Percentiles rank a stretch among this genome's conserved stretches.
These are phyloP conservation scores for Mycena kentingensis DNA, from an alignment of 768 basidiomycete genomes.

Conservation along the genomic window DNA sequence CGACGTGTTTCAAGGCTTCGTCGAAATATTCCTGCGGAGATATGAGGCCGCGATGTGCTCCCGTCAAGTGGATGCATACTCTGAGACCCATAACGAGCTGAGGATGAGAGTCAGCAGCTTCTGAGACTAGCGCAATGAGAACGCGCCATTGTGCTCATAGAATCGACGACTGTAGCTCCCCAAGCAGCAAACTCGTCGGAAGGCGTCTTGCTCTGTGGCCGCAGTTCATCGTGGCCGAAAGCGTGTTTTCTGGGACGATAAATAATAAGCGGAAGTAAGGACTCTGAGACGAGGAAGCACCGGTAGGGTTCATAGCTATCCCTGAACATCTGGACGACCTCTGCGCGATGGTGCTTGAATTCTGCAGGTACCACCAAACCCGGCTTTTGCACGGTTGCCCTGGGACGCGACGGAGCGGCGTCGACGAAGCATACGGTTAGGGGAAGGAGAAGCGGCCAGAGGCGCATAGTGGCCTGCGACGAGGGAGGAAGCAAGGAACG, in stretches of 20 bases:
- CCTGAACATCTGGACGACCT: constrained; percentile 43
- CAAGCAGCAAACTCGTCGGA: constrained; percentile 4
- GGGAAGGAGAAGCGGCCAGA: neutral
- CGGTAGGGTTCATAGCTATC: constrained; percentile 49
- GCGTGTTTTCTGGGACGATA: constrained; percentile 39
- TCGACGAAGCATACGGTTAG: constrained; percentile 5
- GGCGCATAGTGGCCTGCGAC: neutral
- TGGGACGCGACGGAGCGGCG: constrained; percentile 9
- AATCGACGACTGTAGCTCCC: constrained; percentile 40
- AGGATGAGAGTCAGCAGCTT: neutral
- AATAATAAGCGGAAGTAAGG: neutral
- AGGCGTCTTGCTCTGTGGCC: constrained; percentile 5
- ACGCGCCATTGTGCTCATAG: constrained; percentile 48
- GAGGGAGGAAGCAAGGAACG: neutral
- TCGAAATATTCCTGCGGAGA: constrained; percentile 40
- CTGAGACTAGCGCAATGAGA: neutral
- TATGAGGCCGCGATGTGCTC: constrained; percentile 1
- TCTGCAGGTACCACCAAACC: constrained; percentile 39
- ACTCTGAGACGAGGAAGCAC: constrained; percentile 25
- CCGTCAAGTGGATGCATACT: constrained; percentile 9
- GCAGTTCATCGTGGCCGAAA: constrained; percentile 49
- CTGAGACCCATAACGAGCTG: constrained; percentile 49
- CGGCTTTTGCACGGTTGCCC: constrained; percentile 39
- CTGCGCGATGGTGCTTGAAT: constrained; percentile 34
- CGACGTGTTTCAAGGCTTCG: constrained; percentile 43